A percentile compares a stretch with the other conserved stretches of the same genome.
These are phyloP conservation scores for Wickerhamomyces mucosus DNA, from an alignment of 805 yeast species.

Conservation along the genomic window DNA sequence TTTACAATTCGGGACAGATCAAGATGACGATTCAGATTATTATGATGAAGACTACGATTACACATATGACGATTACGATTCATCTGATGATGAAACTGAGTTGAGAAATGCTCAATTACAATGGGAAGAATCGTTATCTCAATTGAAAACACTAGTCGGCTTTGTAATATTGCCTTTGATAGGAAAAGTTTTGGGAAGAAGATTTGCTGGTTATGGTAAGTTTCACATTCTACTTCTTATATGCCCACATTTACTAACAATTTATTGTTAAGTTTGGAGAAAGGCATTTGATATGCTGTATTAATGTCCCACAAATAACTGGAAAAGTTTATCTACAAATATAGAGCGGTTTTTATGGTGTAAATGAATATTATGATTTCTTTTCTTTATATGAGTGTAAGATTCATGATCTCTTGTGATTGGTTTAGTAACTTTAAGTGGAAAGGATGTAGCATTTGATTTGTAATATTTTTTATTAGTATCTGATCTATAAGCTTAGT, in stretches of 20 bases:
- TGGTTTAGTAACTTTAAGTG: too few species aligned
- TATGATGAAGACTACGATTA: too few species aligned
- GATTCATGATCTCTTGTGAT: too few species aligned
- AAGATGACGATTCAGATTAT: too few species aligned
- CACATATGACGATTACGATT: slow-evolving; percentile 8
- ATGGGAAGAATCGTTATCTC: slow-evolving; percentile 63
- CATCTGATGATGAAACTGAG: slow-evolving; percentile 16
- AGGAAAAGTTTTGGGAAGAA: slow-evolving; percentile 60
- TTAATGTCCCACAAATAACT: slow-evolving; percentile 3
- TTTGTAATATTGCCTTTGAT: slow-evolving; percentile 55
- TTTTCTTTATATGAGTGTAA: too few species aligned
- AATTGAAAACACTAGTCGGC: slow-evolving; percentile 46
- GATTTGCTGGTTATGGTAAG: slow-evolving; percentile 32
- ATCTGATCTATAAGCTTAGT: slow-evolving; percentile 14
- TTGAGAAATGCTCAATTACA: slow-evolving; percentile 47
- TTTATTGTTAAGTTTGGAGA: slow-evolving; percentile 11
- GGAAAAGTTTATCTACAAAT: too few species aligned
- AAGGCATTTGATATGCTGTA: slow-evolving; percentile 12
- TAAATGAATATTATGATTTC: too few species aligned
- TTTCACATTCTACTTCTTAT: not conserved
- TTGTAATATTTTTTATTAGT: slow-evolving; percentile 12
- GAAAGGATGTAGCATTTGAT: slow-evolving; percentile 14
- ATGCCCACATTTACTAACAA: slow-evolving; percentile 3
- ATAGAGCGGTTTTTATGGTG: too few species aligned
- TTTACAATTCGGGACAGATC: too few species aligned